Evolutionary conservation across 2,329 filamentous ascomycete species (phyloP).

Genomic region (Diaporthe aspalathi): DNA sequence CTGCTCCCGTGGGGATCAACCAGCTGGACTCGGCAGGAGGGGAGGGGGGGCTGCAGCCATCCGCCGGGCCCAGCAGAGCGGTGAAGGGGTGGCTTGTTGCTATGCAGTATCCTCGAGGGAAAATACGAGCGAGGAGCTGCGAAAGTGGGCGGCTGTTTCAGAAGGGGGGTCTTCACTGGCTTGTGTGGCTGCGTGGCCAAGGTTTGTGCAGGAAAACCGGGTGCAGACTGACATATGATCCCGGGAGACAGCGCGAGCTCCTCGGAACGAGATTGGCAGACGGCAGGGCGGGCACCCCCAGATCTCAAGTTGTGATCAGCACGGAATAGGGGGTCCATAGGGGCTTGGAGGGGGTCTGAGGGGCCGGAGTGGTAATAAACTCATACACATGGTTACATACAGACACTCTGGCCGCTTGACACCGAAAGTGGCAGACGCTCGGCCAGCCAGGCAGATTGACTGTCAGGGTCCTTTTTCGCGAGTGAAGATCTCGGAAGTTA

Average conservation of each 20-base stretch:
- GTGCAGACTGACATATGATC: constrained; percentile 23
- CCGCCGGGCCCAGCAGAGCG: constrained; percentile 27
- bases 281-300: constrained; percentile 34
- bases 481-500: constrained; percentile 23
- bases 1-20: not conserved
- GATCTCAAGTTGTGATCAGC: constrained; percentile 38
- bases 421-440: not conserved
- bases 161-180: constrained; percentile 13
- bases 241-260: constrained; percentile 26
- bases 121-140: constrained; percentile 28
- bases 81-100: constrained; percentile 12
- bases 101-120: not conserved
- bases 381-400: not conserved
- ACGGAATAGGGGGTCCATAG: constrained; percentile 37
- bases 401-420: not conserved
- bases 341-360: constrained; percentile 14
- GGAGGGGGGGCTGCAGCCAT: constrained; percentile 2
- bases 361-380: constrained; percentile 1
- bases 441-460: not conserved
- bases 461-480: constrained; percentile 8
- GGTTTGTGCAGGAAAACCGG: constrained; percentile 13
- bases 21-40: not conserved
- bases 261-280: constrained; percentile 38
- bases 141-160: constrained; percentile 35
- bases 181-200: constrained; percentile 20